phyloP scores from a whole-genome alignment of 192 early-diverging fungal genomes.

The Umbelopsis sp. region DNA sequence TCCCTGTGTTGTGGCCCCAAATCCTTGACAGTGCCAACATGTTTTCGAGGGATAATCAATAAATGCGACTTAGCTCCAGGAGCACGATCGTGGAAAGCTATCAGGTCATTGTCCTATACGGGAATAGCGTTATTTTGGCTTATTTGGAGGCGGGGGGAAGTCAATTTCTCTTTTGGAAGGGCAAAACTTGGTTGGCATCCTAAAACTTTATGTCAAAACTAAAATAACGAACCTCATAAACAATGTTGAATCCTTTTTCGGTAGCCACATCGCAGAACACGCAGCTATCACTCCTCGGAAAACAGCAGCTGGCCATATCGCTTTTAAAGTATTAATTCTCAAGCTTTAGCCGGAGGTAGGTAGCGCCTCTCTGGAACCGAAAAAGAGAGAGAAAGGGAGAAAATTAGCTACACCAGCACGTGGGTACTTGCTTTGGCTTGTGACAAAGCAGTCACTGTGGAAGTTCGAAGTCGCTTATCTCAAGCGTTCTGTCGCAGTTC shows the following conservation, averaged over 20 bases:
- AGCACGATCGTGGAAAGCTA: slow-evolving; percentile 47
- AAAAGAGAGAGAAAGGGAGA: neutral
- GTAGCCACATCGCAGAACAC: slow-evolving; percentile 26
- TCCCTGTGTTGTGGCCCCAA: slow-evolving; percentile 28
- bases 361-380: too few species aligned
- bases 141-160: too few species aligned
- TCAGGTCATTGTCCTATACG: slow-evolving; percentile 42
- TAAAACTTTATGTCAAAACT: neutral
- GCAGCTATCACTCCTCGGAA: neutral
- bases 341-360: too few species aligned
- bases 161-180: too few species aligned
- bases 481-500: too few species aligned
- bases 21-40: slow-evolving; percentile 44
- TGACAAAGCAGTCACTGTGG: too few species aligned
- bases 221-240: slow-evolving; percentile 28
- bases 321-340: neutral
- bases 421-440: too few species aligned
- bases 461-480: too few species aligned
- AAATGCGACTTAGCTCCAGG: slow-evolving; percentile 46
- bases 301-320: slow-evolving; percentile 23
- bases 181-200: too few species aligned
- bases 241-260: slow-evolving; percentile 25
- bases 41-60: slow-evolving; percentile 43
- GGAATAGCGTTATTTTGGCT: neutral
- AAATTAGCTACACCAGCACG: too few species aligned